A percentile compares a stretch with the other conserved stretches of the same genome.
These are phyloP conservation scores for Pisolithus thermaeus DNA, from an alignment of 1,284 basidiomycete species.

Conservation along the genomic window DNA sequence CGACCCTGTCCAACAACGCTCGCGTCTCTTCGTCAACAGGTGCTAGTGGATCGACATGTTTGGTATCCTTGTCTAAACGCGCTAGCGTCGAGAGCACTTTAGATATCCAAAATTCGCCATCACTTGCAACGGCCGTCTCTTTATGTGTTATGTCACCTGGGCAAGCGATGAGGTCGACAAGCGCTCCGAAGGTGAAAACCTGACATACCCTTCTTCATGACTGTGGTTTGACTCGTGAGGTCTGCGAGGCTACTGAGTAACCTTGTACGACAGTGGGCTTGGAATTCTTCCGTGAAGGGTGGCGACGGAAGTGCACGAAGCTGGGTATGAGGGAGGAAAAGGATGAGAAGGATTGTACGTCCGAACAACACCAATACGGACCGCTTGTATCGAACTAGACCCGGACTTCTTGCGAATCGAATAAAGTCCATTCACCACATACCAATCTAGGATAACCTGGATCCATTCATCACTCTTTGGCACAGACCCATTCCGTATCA, in stretches of 20 bases:
- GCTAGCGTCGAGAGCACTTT: slow-evolving; percentile 61
- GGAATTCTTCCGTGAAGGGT: slow-evolving; percentile 66
- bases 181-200: slow-evolving; percentile 1
- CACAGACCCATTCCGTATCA: slow-evolving; percentile 77
- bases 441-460: slow-evolving; percentile 71
- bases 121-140: slow-evolving; percentile 55
- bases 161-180: not conserved
- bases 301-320: slow-evolving; percentile 61
- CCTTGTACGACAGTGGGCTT: slow-evolving; percentile 60
- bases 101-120: slow-evolving; percentile 79
- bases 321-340: slow-evolving; percentile 31
- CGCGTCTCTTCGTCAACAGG: slow-evolving; percentile 57
- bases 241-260: slow-evolving; percentile 76
- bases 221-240: slow-evolving; percentile 54
- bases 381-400: slow-evolving; percentile 56
- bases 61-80: slow-evolving; percentile 59
- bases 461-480: slow-evolving; percentile 82
- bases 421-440: slow-evolving; percentile 82
- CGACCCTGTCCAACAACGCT: slow-evolving; percentile 42
- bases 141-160: slow-evolving; percentile 48
- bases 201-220: slow-evolving; percentile 44
- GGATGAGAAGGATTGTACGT: not conserved
- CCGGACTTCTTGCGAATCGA: slow-evolving; percentile 68
- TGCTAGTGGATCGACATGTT: slow-evolving; percentile 57
- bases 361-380: slow-evolving; percentile 34